Percentiles rank a stretch among this genome's conserved stretches.
phyloP scores from a whole-genome alignment of 2,329 filamentous ascomycete species.

The Atkinsonella hypoxylon region DNA sequence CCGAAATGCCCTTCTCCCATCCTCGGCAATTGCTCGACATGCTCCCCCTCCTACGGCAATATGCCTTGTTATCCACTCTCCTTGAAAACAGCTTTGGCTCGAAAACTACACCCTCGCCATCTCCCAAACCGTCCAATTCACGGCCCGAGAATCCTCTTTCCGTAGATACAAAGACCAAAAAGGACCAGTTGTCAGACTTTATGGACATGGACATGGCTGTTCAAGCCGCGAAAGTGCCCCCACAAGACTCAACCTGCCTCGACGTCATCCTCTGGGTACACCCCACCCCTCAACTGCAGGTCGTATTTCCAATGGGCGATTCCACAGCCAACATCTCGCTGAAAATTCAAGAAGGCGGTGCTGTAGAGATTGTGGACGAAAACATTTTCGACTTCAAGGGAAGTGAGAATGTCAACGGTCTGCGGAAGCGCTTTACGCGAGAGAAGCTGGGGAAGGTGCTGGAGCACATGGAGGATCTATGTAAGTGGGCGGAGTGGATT shows the following conservation, averaged over 20 bases:
- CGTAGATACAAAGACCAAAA: slow-evolving; percentile 14
- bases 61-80: slow-evolving; percentile 55
- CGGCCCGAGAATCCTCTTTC: neutral
- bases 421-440: slow-evolving; percentile 24
- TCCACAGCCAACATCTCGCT: slow-evolving; percentile 41
- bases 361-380: slow-evolving; percentile 45
- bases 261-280: slow-evolving; percentile 43
- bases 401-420: slow-evolving; percentile 14
- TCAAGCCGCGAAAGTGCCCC: neutral
- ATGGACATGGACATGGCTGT: slow-evolving; percentile 9
- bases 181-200: slow-evolving; percentile 22
- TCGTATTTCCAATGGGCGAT: slow-evolving; percentile 40
- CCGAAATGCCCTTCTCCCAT: slow-evolving; percentile 63
- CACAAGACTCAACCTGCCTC: slow-evolving; percentile 20
- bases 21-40: slow-evolving; percentile 64
- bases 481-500: slow-evolving; percentile 43
- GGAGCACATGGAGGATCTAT: slow-evolving; percentile 39
- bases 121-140: neutral
- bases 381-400: slow-evolving; percentile 27
- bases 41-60: slow-evolving; percentile 65
- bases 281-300: slow-evolving; percentile 34
- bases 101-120: slow-evolving; percentile 11
- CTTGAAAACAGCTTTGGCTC: slow-evolving; percentile 48
- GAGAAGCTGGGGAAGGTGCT: slow-evolving; percentile 33
- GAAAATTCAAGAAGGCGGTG: slow-evolving; percentile 47